These are phyloP conservation scores for Tritrichomonas musculus DNA, from an alignment of 208 protist genomes.

Conservation along the genomic window DNA sequence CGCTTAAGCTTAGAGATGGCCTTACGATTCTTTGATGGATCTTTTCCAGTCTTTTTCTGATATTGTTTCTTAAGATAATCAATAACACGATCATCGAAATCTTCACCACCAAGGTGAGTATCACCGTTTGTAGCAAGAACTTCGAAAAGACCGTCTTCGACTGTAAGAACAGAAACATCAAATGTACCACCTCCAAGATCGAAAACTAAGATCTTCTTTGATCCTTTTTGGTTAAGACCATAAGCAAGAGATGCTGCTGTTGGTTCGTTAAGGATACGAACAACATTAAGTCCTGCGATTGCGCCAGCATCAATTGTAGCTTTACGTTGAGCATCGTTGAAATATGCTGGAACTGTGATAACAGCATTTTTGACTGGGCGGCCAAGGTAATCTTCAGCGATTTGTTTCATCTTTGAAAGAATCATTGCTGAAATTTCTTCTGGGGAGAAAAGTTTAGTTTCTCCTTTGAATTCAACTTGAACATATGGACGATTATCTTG, in stretches of 20 bases:
- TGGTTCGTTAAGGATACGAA: slow-evolving; percentile 99
- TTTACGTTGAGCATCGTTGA: slow-evolving; percentile 78
- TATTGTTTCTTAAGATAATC: slow-evolving; percentile 91
- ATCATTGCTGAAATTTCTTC: slow-evolving; percentile 83
- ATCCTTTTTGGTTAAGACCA: slow-evolving; percentile 73
- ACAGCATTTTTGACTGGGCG: slow-evolving; percentile 77
- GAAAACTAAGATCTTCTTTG: slow-evolving; percentile 51
- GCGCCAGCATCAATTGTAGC: slow-evolving; percentile 77
- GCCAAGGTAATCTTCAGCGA: slow-evolving; percentile 82
- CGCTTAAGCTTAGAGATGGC: slow-evolving; percentile 64
- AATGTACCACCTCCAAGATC: slow-evolving; percentile 69
- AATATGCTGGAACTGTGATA: too few species aligned
- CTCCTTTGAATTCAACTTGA: slow-evolving; percentile 61
- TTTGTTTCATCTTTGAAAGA: slow-evolving; percentile 81
- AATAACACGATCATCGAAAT: slow-evolving; percentile 86
- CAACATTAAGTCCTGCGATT: slow-evolving; percentile 81
- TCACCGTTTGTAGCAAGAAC: slow-evolving; percentile 96
- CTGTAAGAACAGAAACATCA: slow-evolving; percentile 93
- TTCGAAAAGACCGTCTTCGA: slow-evolving; percentile 73
- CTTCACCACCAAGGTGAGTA: slow-evolving; percentile 96
- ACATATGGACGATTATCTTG: slow-evolving; percentile 65
- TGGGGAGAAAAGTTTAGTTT: slow-evolving; percentile 72
- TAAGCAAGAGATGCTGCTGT: slow-evolving; percentile 98
- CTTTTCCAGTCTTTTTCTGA: slow-evolving; percentile 72
- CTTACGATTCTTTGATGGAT: slow-evolving; percentile 60